phyloP scores from a whole-genome alignment of 495 filamentous ascomycete species.

The Podospora sp. region DNA sequence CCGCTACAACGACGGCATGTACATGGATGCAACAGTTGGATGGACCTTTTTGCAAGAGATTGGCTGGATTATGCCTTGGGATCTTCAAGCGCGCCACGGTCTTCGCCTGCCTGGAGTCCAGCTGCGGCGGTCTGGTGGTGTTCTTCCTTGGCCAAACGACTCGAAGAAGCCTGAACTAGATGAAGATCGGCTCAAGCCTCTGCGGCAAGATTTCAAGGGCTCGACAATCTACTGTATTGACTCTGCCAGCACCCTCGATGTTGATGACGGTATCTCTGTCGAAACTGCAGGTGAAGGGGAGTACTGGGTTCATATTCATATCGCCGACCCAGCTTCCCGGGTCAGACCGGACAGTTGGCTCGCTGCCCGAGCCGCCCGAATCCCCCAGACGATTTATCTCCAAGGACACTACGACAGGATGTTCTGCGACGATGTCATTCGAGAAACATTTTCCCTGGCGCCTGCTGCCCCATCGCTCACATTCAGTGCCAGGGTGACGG shows the following conservation, averaged over 20 bases:
- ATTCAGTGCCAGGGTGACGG: constrained; percentile 72
- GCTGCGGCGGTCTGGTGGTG: constrained; percentile 47
- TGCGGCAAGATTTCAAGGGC: constrained; percentile 72
- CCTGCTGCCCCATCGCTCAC: constrained; percentile 71
- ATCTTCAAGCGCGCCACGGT: constrained; percentile 67
- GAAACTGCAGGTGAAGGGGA: constrained; percentile 62
- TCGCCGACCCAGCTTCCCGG: constrained; percentile 93
- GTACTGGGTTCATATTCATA: constrained; percentile 85
- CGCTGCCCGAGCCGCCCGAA: constrained; percentile 64
- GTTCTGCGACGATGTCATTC: constrained; percentile 62
- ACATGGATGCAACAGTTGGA: constrained; percentile 57
- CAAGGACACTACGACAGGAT: constrained; percentile 74
- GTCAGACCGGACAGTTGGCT: constrained; percentile 60
- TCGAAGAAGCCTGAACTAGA: constrained; percentile 20
- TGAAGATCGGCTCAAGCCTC: constrained; percentile 26
- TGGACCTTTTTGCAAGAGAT: constrained; percentile 83
- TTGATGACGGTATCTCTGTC: constrained; percentile 88
- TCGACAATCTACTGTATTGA: constrained; percentile 85
- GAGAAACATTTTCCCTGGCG: constrained; percentile 68
- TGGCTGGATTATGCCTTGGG: constrained; percentile 79
- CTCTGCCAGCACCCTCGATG: constrained; percentile 66
- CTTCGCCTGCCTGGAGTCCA: constrained; percentile 56
- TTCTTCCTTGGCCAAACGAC: constrained; percentile 40
- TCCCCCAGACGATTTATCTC: constrained; percentile 70
- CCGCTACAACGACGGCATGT: constrained; percentile 62